Evolutionary conservation across 495 filamentous ascomycete species (phyloP).

Genomic region (Bathelium albidoporum): DNA sequence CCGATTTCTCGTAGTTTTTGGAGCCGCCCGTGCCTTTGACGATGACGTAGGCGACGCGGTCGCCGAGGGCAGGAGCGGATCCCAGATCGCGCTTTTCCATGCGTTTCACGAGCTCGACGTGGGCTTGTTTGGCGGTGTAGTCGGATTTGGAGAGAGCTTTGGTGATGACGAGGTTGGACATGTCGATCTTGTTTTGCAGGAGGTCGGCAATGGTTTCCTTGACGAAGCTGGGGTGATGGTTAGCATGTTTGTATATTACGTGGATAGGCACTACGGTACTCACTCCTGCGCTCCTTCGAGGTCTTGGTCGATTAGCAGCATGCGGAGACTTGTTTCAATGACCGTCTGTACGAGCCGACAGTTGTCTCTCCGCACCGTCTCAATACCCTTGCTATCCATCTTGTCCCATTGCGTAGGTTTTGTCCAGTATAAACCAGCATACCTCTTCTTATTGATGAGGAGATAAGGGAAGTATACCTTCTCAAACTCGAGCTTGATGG

Average conservation of each 20-base stretch:
- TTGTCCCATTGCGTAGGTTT: constrained; percentile 92
- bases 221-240: constrained; percentile 58
- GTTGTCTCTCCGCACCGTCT: constrained; percentile 95
- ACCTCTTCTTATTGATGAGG: constrained; percentile 99
- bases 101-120: constrained; percentile 83
- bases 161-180: constrained; percentile 98
- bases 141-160: constrained; percentile 81
- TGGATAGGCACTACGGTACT: constrained; percentile 26
- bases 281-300: constrained; percentile 86
- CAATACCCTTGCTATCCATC: constrained; percentile 99
- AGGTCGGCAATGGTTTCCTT: constrained; percentile 93
- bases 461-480: constrained; percentile 99
- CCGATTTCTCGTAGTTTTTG: constrained; percentile 89
- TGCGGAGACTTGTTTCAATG: constrained; percentile 91
- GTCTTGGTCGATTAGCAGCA: constrained; percentile 90
- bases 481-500: constrained; percentile 98
- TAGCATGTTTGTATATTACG: constrained; percentile 3
- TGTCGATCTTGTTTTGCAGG: constrained; percentile 94
- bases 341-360: constrained; percentile 91
- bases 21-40: constrained; percentile 78
- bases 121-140: constrained; percentile 85
- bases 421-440: constrained; percentile 95
- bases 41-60: constrained; percentile 98
- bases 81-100: constrained; percentile 96
- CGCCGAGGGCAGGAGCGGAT: constrained; percentile 86